Evolutionary conservation across 768 basidiomycete genomes (phyloP), one percentile per base, ranked within the genome.

Genomic region (Austroboletus festivus): DNA sequence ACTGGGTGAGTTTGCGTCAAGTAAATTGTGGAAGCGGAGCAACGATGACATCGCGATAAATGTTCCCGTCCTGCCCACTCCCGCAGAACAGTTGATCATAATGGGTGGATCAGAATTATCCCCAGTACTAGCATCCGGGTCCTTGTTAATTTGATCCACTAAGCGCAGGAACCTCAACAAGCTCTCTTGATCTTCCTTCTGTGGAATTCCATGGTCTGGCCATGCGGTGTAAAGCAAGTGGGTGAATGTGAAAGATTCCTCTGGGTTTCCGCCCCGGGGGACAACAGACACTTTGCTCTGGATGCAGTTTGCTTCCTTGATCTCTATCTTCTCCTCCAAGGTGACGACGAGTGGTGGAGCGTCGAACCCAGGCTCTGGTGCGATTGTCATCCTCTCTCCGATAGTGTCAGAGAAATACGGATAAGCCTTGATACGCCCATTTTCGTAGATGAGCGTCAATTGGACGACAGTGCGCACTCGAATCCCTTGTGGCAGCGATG

Each of bases 201-300:
- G 63, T 10, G 90, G 90, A n/a, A 92, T 80, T 22, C 89, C 86
- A 56, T 89, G 82, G 64, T 93, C 90, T 15, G 90, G 90, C 90
- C 90, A 93, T 3, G 83, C 81, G 18, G 72, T 68, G 59, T 84
- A 92, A 28, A 90, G 64, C 65, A 92, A 54, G 61, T 92, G 90
- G 41, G 77, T 77, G 65, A 91, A 88, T 24, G 73, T 63, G 43
- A 82, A 62, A 18, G 75, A 57, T 34, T 73, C 62, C 10, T 59
- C 58, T 20, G 61, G 46, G 21, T 47, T 40, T 10, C 51, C 52
- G 37, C 60, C 53, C 47, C 78, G 57, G 37, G 75, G 71, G 33
- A 70, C 55, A 42, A 87, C 57, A 1, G 82, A 79, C 4, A 91
- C 69, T 19, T 73, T 82, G 64, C 85, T 85, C 56, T 73, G 73